Base-by-base conservation (phyloP, 1,139 yeast genomes). In the Suhomyces kunorum region DNA sequence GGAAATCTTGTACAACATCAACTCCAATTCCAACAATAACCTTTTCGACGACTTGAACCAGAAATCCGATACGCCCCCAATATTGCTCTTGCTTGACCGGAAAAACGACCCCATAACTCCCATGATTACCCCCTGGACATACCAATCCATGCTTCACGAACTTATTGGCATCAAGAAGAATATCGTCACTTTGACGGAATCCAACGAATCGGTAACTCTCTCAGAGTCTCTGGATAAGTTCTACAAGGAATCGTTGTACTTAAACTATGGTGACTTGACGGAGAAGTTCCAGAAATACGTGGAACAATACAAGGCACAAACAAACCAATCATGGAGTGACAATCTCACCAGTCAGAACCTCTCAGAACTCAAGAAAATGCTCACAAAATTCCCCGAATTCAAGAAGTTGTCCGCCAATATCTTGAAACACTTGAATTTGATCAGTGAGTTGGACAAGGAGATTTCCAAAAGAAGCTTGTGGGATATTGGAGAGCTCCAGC, bases 141-240 rank as follows among this genome's bases (percentile, higher is more conserved):
- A 89, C 62, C 98, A 92, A 58, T 87, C 97, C 2, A 92, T 94
- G 98, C 87, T 92, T 13, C 96, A 92, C 59, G 98, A 94, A 58
- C 74, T 88, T 25, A 69, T 92, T 28, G 95, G 92, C 1, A 86
- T 92, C 43, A 68, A 72, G 15, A 84, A 88, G 56, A 92, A 92
- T 53, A 76, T 92, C 5, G 96, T 88, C 3, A 83, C 81, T 47
- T 61, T 90, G 39, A 67, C 71, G 1, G 67, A 74, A 4, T 55
- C 76, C 6, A 52, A 73, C 14, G 86, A 81, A 26, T 63, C 70
- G 36, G 78, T 84, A 15, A 83, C 84, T 1, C 64, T 86, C 36
- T 58, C 64, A 8, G 67, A 66, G 23, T 50, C 56, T 14, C 85
- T 81, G 47, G 99, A 92, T 59, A 64, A 73, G 15, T 92, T 92